A percentile compares a stretch with the other conserved stretches of the same genome.
Evolutionary conservation across 306 rosid species (phyloP).

Genomic region (Vicia sativa): DNA sequence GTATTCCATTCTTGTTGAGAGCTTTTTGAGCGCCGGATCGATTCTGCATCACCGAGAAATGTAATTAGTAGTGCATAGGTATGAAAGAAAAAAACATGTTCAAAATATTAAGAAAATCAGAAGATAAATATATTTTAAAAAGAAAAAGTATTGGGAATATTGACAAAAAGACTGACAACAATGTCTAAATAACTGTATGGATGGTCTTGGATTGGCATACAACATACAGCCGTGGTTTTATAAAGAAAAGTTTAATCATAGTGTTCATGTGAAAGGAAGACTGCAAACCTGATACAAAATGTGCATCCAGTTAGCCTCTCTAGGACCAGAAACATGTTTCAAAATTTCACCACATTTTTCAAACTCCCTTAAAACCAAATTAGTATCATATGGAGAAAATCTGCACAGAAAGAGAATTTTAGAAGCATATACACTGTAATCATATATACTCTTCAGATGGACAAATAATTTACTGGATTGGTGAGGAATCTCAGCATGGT

Average conservation of each 20-base stretch:
- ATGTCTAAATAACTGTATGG: not conserved
- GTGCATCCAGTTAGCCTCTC: constrained; percentile 96
- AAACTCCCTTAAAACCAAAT: constrained; percentile 86
- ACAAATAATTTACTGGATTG: not conserved
- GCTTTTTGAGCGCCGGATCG: constrained; percentile 91
- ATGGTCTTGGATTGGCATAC: not conserved
- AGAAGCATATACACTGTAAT: not conserved
- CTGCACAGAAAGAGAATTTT: constrained; percentile 49
- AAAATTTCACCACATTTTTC: constrained; percentile 94
- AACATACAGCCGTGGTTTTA: not conserved
- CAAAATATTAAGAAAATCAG: not conserved
- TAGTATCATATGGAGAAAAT: constrained; percentile 85
- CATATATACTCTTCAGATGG: not conserved
- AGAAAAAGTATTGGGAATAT: not conserved
- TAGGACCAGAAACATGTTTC: constrained; percentile 94
- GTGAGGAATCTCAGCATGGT: not conserved
- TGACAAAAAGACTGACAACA: not conserved
- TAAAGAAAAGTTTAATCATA: constrained; percentile 9
- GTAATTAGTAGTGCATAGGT: constrained; percentile 9
- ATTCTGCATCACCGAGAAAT: constrained; percentile 61
- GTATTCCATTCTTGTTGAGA: constrained; percentile 85
- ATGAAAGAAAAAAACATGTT: not conserved
- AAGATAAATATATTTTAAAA: not conserved
- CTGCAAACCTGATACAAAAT: constrained; percentile 76
- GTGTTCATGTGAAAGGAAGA: constrained; percentile 30